Percentiles rank a stretch among this genome's conserved stretches.
These are phyloP conservation scores for Umbelopsis isabellina DNA, from an alignment of 192 early-diverging fungal genomes.

Conservation along the genomic window DNA sequence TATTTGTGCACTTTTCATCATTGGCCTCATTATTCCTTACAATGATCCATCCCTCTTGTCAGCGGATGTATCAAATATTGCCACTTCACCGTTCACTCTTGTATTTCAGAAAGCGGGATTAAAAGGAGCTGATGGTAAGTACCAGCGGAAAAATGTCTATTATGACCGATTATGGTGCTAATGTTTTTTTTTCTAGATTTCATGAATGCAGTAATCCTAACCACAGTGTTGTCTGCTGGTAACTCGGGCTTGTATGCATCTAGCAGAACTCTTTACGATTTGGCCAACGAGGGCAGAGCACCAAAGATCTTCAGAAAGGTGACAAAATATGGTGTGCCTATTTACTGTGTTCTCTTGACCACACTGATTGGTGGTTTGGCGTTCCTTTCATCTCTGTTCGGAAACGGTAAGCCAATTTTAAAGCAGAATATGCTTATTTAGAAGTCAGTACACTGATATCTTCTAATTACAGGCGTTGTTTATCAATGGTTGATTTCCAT, in stretches of 20 bases:
- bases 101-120: constrained; percentile 65
- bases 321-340: constrained; percentile 63
- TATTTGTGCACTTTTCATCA: constrained; percentile 64
- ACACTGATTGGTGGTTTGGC: constrained; percentile 59
- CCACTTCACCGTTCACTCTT: constrained; percentile 67
- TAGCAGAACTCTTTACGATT: constrained; percentile 63
- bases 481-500: constrained; percentile 72
- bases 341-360: constrained; percentile 56
- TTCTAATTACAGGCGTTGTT: constrained; percentile 57
- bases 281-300: constrained; percentile 67
- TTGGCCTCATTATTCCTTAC: constrained; percentile 71
- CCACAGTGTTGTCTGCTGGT: constrained; percentile 72
- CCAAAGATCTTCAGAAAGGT: constrained; percentile 54
- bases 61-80: constrained; percentile 43
- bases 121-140: constrained; percentile 41
- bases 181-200: constrained; percentile 43
- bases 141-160: background rate
- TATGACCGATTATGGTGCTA: background rate
- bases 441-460: constrained; percentile 35
- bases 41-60: constrained; percentile 56
- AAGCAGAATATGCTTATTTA: background rate
- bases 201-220: constrained; percentile 76
- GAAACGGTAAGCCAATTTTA: constrained; percentile 34
- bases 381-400: constrained; percentile 59
- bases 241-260: constrained; percentile 79